Conservation (phyloP, 2,329 filamentous ascomycete species). For the Blumeria graminis region DNA sequence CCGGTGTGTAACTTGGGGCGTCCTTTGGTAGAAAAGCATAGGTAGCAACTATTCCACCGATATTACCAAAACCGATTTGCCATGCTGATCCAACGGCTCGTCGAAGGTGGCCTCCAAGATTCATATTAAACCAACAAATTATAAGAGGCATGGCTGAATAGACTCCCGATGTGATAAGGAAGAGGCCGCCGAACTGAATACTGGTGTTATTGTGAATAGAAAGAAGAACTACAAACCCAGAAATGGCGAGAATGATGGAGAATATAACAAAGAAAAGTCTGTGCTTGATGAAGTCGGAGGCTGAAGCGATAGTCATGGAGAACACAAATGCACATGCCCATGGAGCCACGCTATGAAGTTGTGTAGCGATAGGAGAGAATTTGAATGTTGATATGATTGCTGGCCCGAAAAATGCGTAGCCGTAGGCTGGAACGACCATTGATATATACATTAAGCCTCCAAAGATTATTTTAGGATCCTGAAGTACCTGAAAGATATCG, state of each 20-base stretch:
- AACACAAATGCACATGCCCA: conserved; percentile 57
- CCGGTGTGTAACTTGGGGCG: conserved; percentile 41
- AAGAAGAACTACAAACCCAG: conserved; percentile 54
- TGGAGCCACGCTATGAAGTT: conserved; percentile 27
- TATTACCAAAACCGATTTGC: conserved; percentile 59
- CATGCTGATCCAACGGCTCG: conserved; percentile 48
- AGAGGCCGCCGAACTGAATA: conserved; percentile 57
- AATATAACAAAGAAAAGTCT: conserved; percentile 50
- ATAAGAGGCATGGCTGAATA: conserved; percentile 83
- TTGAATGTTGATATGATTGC: conserved; percentile 45
- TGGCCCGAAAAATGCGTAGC: conserved; percentile 56
- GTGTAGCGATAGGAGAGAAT: conserved; percentile 28
- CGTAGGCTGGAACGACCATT: conserved; percentile 52
- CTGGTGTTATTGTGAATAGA: conserved; percentile 41
- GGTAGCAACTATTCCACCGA: conserved; percentile 56
- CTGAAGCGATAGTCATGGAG: conserved; percentile 46
- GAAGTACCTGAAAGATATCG: conserved; percentile 39
- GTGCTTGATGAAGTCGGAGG: conserved; percentile 49
- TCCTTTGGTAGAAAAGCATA: conserved; percentile 44
- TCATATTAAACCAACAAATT: conserved; percentile 67
- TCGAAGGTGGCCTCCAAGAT: conserved; percentile 47
- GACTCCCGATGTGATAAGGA: conserved; percentile 54
- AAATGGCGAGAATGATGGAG: conserved; percentile 42
- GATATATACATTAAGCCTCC: conserved; percentile 67
- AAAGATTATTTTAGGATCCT: conserved; percentile 49